Evolutionary conservation across 2,329 filamentous ascomycete genomes (phyloP), one percentile per base, ranked within the genome.

Genomic region (Pestalotiopsis sp.): DNA sequence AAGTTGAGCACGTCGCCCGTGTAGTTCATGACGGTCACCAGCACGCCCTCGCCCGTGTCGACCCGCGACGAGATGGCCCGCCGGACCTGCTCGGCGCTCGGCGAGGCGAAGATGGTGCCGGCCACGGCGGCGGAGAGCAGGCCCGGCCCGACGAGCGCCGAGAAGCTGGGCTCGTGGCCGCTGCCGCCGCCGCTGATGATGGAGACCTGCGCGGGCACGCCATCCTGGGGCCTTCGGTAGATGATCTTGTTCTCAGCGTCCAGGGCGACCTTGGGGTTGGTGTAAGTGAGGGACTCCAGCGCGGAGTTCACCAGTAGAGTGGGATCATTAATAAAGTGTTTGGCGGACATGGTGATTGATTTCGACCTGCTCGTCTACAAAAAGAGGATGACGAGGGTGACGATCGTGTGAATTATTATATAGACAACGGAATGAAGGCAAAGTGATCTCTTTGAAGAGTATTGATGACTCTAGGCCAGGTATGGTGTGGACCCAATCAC

Each of bases 21-120:
- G 80, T 97, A 97, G 79, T 98, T 98, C 93, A 97, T 97, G 38
- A 97, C 92, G 5, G 94, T 91, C n/a, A 97, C 92, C 55, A 98
- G 79, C 1, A 97, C 92, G 26, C 94, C 95, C 70, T 88, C 87
- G 58, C 87, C 84, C 3, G 86, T 86, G 69, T 92, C 89, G 3
- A 97, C 92, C 22, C 92, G 86, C 56, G 89, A 87, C 75, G 91
- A 87, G 65, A 97, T 91, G 68, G 90, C 93, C 71, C 88, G 85
- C 66, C 93, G 88, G 66, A 98, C 90, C 81, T 98, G 94, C 80
- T 96, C 91, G 0, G 93, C 91, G 5, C 88, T 90, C 0, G 93
- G 93, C 20, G 90, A 92, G 6, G 93, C 93, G 76, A 97, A 97
- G 74, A 97, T 94, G 2, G 92, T 94, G 20, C 94, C 94, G 0